Evolutionary conservation across 352 stramenopile species (phyloP).

Genomic region (Phytopythium delawarense): DNA sequence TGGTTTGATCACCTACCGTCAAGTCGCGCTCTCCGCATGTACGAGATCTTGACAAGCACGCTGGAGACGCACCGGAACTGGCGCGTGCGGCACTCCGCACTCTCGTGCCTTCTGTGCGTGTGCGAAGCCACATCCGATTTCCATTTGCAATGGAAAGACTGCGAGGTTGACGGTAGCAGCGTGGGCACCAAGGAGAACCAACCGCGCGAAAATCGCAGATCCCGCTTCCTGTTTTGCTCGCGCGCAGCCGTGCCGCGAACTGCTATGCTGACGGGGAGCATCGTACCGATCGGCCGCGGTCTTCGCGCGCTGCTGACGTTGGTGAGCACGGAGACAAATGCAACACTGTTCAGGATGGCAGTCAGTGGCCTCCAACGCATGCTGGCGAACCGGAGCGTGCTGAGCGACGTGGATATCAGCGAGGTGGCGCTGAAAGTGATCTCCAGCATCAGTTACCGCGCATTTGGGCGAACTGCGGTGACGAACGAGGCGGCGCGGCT

Average conservation of each 20-base stretch:
- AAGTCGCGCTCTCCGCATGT: conserved; percentile 66
- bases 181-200: background rate
- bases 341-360: conserved; percentile 68
- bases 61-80: conserved; percentile 66
- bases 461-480: conserved; percentile 76
- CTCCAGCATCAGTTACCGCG: conserved; percentile 77
- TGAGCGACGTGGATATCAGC: conserved; percentile 83
- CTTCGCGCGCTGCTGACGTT: conserved; percentile 68
- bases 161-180: background rate
- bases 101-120: conserved; percentile 65
- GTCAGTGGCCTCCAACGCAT: conserved; percentile 66
- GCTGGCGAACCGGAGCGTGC: conserved; percentile 75
- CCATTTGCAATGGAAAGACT: conserved; percentile 5
- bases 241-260: conserved; percentile 27
- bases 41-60: conserved; percentile 65
- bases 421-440: conserved; percentile 76
- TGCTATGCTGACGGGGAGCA: conserved; percentile 37
- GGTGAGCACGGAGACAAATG: conserved; percentile 69
- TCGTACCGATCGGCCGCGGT: conserved; percentile 52
- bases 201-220: conserved; percentile 45
- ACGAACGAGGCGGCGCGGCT: conserved; percentile 43
- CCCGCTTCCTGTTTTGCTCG: conserved; percentile 67
- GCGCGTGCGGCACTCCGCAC: conserved; percentile 50
- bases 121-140: conserved; percentile 39
- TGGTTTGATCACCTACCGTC: conserved; percentile 79